Conservation (phyloP, 805 yeast genomes). For the Saccharomycopsis schoenii region DNA sequence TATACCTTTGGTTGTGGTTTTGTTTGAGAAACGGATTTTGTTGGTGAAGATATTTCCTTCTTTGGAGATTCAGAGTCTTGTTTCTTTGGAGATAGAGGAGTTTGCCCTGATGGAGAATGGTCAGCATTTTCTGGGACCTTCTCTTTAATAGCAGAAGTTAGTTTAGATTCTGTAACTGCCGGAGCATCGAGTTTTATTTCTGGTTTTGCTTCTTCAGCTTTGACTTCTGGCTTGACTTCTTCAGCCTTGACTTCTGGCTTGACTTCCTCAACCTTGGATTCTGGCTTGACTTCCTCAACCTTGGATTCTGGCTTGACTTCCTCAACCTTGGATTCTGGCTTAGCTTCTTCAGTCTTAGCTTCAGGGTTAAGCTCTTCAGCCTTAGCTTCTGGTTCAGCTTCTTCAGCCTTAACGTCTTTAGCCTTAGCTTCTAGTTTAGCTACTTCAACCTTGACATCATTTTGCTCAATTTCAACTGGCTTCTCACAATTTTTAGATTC, state of each 20-base stretch:
- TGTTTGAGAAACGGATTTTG: not conserved
- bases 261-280: not conserved
- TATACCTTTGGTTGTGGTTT: not conserved
- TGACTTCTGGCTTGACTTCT: not conserved
- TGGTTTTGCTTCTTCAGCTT: not conserved
- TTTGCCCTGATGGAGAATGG: not conserved
- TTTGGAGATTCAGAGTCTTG: not conserved
- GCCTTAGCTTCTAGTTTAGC: too few species aligned
- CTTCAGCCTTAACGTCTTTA: not conserved
- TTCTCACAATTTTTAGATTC: not conserved
- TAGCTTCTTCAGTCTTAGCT: constrained; percentile 12
- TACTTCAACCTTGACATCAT: not conserved
- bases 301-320: not conserved
- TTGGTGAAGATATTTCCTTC: not conserved
- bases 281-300: not conserved
- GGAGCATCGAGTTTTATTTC: not conserved
- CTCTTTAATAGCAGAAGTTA: not conserved
- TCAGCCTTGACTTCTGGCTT: not conserved
- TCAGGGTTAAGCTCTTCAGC: constrained; percentile 14
- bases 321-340: constrained; percentile 16
- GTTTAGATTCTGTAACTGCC: not conserved
- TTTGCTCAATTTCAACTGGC: not conserved
- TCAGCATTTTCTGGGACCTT: not conserved
- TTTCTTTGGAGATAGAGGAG: not conserved
- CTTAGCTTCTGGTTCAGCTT: constrained; percentile 17